A percentile compares a stretch with the other conserved stretches of the same genome.
Evolutionary conservation across 2,329 filamentous ascomycete genomes (phyloP).

Genomic region (Cordyceps cateniannulata): DNA sequence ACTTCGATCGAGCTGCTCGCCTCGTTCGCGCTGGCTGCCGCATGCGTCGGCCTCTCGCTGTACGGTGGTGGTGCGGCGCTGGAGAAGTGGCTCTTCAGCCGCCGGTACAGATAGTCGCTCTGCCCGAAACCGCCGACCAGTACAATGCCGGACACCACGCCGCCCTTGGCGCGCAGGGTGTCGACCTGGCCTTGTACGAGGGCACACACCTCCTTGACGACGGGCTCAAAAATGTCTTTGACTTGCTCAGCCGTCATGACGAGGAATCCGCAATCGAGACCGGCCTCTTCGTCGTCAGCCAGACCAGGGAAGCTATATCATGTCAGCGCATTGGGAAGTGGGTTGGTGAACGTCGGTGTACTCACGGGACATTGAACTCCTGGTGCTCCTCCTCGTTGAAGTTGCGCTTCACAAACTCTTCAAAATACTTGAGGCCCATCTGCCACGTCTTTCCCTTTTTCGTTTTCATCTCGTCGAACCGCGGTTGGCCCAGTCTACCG

Average conservation of each 20-base stretch:
- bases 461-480: conserved; percentile 68
- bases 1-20: conserved; percentile 61
- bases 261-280: conserved; percentile 70
- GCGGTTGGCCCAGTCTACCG: conserved; percentile 56
- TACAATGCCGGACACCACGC: conserved; percentile 66
- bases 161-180: conserved; percentile 53
- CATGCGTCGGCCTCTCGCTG: conserved; percentile 64
- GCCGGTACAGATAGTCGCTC: conserved; percentile 67
- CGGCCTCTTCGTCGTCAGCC: conserved; percentile 67
- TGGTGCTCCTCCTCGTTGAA: conserved; percentile 73
- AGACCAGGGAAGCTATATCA: conserved; percentile 60
- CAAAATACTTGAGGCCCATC: conserved; percentile 72
- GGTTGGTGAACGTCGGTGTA: not conserved
- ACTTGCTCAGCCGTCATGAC: conserved; percentile 64
- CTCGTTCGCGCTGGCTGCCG: conserved; percentile 38
- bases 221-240: conserved; percentile 68
- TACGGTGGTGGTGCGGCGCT: conserved; percentile 54
- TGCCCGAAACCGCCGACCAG: conserved; percentile 78
- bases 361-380: conserved; percentile 69
- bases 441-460: conserved; percentile 77
- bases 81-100: conserved; percentile 63
- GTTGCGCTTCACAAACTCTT: conserved; percentile 79
- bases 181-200: conserved; percentile 63
- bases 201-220: conserved; percentile 64
- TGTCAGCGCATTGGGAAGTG: not conserved